Evolutionary conservation across 129 eudicot species (phyloP), one percentile per base, ranked within the genome.

Genomic region (Scalesia atractyloides): DNA sequence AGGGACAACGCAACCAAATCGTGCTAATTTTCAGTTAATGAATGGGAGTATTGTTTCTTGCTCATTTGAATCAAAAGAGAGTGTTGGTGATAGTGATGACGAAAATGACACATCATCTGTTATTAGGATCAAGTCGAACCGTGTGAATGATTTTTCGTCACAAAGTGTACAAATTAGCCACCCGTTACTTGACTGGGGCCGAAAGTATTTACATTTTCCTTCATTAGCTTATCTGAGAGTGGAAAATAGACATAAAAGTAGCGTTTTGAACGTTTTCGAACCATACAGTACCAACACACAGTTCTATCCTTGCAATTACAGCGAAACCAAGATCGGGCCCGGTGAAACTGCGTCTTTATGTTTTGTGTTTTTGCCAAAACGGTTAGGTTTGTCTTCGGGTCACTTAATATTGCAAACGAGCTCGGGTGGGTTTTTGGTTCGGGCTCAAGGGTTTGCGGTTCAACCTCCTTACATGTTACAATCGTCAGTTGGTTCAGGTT

Each of bases 331-430:
- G 24, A 64, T 94, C 64, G 78, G 73, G 70, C 98, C 98, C 5
- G 98, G 97, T 51, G 96, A 94, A 86, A 77, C 15, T 51, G 86
- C 80, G n/a, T 84, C 91, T 26, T 49, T 94, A 67, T 94, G 91
- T 74, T 84, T 94, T 20, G 84, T 84, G 58, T 94, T 87, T 82
- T 51, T 86, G 53, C 98, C 98, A 4, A 75, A 78, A 68, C 39
- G 36, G 59, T 69, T 94, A 73, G 98, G 98, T 43, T 71, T 76
- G 59, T 86, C 97, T 57, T 86, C 91, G 1, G 89, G 85, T 47
- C 89, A 90, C 51, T 46, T 94, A 34, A 72, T 94, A 51, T 50
- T 94, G 73, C 98, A 90, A 82, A 90, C 98, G n/a, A 88, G 86
- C 74, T 83, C 68, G 12, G 98, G 97, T 68, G 98, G 96, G 66